These are phyloP conservation scores for Fusarium beomiforme DNA, from an alignment of 2,329 filamentous ascomycete genomes.

Conservation along the genomic window DNA sequence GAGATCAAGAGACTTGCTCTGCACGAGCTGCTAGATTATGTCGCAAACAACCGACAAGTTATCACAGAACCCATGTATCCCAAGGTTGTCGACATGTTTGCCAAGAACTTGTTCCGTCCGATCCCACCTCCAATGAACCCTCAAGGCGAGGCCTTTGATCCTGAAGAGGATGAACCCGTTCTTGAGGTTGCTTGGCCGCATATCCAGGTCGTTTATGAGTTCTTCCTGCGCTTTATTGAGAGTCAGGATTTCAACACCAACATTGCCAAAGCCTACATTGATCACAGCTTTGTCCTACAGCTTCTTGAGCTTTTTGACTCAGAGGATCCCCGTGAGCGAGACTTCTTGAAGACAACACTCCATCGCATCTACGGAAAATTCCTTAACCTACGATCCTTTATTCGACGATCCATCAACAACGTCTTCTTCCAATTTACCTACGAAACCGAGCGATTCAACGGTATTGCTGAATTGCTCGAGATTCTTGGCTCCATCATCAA, in stretches of 20 bases:
- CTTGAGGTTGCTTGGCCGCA: constrained; percentile 99
- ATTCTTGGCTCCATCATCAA: constrained; percentile 99
- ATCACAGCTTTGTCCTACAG: constrained; percentile 96
- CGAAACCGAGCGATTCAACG: constrained; percentile 98
- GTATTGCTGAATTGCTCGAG: constrained; percentile 94
- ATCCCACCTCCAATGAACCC: constrained; percentile 98
- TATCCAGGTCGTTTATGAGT: constrained; percentile 99
- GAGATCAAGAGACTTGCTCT: constrained; percentile 97
- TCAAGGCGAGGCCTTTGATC: constrained; percentile 97
- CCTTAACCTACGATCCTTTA: constrained; percentile 95
- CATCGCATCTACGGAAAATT: constrained; percentile 99
- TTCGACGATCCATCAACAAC: constrained; percentile 98
- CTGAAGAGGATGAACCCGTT: constrained; percentile 97
- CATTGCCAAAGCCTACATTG: constrained; percentile 98
- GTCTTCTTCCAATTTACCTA: constrained; percentile 99
- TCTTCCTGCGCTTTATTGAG: constrained; percentile 98
- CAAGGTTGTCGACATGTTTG: constrained; percentile 98
- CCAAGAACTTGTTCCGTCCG: constrained; percentile 96
- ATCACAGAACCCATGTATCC: constrained; percentile 99
- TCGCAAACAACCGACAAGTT: constrained; percentile 97
- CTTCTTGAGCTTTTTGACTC: constrained; percentile 98
- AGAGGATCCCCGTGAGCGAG: constrained; percentile 93
- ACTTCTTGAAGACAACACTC: constrained; percentile 97
- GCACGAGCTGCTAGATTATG: constrained; percentile 96
- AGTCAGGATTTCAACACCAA: constrained; percentile 99